phyloP scores from a whole-genome alignment of 495 filamentous ascomycete species.

The Platismatia glauca region DNA sequence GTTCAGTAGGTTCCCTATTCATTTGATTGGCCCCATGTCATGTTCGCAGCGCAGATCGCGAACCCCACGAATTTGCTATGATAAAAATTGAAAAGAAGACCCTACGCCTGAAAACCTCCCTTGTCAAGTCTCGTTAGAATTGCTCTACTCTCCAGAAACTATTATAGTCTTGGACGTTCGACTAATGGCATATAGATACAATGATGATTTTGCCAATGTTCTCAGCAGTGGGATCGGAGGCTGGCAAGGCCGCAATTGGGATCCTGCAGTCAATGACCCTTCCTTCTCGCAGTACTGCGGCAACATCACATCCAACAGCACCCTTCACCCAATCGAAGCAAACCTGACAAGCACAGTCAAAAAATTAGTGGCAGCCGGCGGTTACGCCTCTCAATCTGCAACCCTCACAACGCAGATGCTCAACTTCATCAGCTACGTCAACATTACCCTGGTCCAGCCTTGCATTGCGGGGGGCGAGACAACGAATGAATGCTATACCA shows the following conservation, averaged over 20 bases:
- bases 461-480: conserved; percentile 29
- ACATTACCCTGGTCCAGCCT: conserved; percentile 31
- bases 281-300: conserved; percentile 51
- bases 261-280: conserved; percentile 47
- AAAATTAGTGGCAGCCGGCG: conserved; percentile 43
- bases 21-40: background rate
- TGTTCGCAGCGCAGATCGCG: background rate
- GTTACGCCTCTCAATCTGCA: conserved; percentile 43
- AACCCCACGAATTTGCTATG: background rate
- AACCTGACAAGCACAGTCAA: conserved; percentile 33
- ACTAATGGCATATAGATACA: conserved; percentile 36
- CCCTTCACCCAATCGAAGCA: conserved; percentile 39
- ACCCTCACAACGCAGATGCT: conserved; percentile 47
- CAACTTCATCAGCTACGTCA: conserved; percentile 58
- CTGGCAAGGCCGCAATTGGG: conserved; percentile 63
- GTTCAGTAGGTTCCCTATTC: background rate
- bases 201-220: conserved; percentile 52
- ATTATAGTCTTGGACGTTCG: background rate
- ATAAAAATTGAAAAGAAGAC: background rate
- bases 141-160: no score
- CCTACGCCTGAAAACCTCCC: background rate
- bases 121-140: background rate
- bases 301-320: conserved; percentile 40
- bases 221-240: conserved; percentile 42
- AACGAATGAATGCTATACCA: conserved; percentile 49